Base-by-base conservation (phyloP, 345 rosid genomes). In the Melaleuca quinquenervia region DNA sequence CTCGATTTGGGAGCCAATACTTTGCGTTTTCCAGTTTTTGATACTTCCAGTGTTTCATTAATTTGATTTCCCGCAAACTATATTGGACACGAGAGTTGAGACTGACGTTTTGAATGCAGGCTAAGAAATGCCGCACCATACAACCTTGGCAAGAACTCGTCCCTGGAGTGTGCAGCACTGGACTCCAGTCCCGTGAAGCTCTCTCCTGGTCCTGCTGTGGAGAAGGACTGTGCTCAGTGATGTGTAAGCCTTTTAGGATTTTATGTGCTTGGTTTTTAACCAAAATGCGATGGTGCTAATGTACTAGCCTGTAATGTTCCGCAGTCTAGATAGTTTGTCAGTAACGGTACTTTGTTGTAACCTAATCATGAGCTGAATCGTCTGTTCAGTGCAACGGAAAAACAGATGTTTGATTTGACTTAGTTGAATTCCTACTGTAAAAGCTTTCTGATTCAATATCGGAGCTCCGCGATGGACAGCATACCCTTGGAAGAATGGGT, bases 91-190 rank as follows among this genome's bases (percentile, higher is more conserved):
- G 13, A 8, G 20, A 48, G 83, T 20, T 15, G 36, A 53, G 53
- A 50, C 18, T 58, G 78, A 54, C 48, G 11, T 44, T 0, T 54
- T 32, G 16, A 85, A 70, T 90, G 86, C 87, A 96, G 98, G 91
- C 87, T 87, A 3, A 88, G 87, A 92, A 93, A 86, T 87, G 89
- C 92, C 36, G 90, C 92, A 52, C 98, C 98, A 41, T 95, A 96
- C 88, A 86, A 50, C 84, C 83, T 85, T 16, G 6, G 64, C 88
- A 93, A 91, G 91, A 90, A 87, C 45, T 32, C 24, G 83, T 86
- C 90, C 88, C 82, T 85, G 24, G 95, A 92, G 84, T 70, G 86
- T 20, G 58, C 84, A 6, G 84, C 88, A 2, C 86, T 53, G 27
- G 92, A 87, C 56, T 60, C 88, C 26, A 84, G 51, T 52, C 89